phyloP scores from a whole-genome alignment of 164 flowering plant genomes.

The Macadamia tetraphylla region DNA sequence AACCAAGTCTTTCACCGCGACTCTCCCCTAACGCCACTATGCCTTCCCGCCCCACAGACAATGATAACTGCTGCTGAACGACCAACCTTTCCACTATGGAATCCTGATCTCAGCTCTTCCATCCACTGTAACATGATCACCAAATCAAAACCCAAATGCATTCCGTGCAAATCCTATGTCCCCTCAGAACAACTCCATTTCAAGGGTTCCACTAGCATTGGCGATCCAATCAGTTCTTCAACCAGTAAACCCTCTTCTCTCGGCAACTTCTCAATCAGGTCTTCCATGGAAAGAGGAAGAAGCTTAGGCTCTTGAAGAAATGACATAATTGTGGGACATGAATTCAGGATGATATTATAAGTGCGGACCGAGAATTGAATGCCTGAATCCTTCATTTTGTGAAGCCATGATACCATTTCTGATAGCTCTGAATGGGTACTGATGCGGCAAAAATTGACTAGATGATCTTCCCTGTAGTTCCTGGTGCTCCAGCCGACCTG shows the following conservation, averaged over 20 bases:
- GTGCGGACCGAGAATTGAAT: slow-evolving; percentile 29
- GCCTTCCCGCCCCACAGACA: slow-evolving; percentile 42
- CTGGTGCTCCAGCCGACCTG: too few relatives aligned
- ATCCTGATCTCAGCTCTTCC: slow-evolving; percentile 32
- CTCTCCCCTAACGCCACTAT: slow-evolving; percentile 36
- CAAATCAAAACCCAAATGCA: slow-evolving; percentile 70
- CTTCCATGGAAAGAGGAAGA: slow-evolving; percentile 50
- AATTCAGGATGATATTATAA: slow-evolving; percentile 71
- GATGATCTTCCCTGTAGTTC: too few relatives aligned
- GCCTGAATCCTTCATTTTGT: too few relatives aligned
- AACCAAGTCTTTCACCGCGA: slow-evolving; percentile 66
- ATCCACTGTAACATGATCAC: slow-evolving; percentile 27
- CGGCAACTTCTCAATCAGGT: slow-evolving; percentile 28
- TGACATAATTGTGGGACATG: slow-evolving; percentile 50
- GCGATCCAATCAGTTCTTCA: slow-evolving; percentile 10
- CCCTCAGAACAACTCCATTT: slow-evolving; percentile 45
- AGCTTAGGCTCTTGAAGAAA: slow-evolving; percentile 29
- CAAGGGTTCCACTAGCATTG: slow-evolving; percentile 45
- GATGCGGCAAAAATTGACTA: too few relatives aligned
- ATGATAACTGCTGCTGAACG: slow-evolving; percentile 46
- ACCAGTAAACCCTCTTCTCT: not conserved
- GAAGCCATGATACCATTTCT: too few relatives aligned
- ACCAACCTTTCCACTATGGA: slow-evolving; percentile 14
- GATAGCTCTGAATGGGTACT: too few relatives aligned
- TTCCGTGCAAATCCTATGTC: slow-evolving; percentile 87